Evolutionary conservation across 768 basidiomycete species (phyloP).

Genomic region (Mycena albidolilacea): DNA sequence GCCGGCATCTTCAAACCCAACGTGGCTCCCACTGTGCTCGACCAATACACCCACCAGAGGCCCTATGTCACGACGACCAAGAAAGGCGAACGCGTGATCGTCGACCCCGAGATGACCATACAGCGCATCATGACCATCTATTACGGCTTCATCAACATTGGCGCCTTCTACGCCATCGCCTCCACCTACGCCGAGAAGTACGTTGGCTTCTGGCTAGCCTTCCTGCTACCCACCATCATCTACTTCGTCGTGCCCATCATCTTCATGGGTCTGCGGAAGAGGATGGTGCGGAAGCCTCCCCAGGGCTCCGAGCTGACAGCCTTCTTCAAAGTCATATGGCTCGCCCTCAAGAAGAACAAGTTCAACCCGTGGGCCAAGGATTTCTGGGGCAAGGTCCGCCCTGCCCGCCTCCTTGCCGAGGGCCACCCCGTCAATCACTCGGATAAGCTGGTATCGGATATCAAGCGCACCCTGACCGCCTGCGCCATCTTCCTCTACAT

Average conservation of each 20-base stretch:
- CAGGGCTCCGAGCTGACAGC: slow-evolving; percentile 4
- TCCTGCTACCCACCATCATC: too few species aligned
- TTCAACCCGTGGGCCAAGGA: slow-evolving; percentile 14
- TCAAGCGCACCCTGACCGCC: slow-evolving; percentile 2
- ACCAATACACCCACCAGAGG: slow-evolving; percentile 1
- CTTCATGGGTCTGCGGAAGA: background rate
- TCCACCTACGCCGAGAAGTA: too few species aligned
- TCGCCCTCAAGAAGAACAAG: slow-evolving; percentile 14
- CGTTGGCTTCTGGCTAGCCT: too few species aligned
- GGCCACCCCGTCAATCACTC: background rate
- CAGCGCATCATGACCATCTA: background rate
- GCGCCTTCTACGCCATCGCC: too few species aligned
- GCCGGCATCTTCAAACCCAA: too few species aligned
- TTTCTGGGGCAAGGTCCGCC: slow-evolving; percentile 15
- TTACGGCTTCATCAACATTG: too few species aligned
- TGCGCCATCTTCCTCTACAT: slow-evolving; percentile 10
- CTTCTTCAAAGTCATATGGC: slow-evolving; percentile 3
- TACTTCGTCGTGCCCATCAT: too few species aligned
- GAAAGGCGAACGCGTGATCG: slow-evolving; percentile 19
- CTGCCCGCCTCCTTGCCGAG: slow-evolving; percentile 3
- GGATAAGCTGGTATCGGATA: background rate
- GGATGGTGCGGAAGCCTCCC: slow-evolving; percentile 3
- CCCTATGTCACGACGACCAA: background rate
- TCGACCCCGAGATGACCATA: slow-evolving; percentile 7
- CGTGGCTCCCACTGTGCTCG: background rate